Conservation (phyloP, 2,329 filamentous ascomycete genomes). For the Orbilia oligospora region DNA sequence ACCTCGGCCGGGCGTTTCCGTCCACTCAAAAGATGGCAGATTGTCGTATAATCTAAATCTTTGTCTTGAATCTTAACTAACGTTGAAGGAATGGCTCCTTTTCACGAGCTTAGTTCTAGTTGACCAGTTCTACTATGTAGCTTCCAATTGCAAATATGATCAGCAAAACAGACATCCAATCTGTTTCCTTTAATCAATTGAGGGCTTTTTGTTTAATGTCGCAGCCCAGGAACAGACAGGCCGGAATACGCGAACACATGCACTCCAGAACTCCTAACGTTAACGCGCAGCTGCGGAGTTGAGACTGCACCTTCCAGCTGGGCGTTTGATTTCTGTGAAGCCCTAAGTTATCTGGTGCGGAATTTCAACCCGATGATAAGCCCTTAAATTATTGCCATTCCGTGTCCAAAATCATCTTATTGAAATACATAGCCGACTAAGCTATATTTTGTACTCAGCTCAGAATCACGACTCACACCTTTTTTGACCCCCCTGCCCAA, state of each 20-base stretch:
- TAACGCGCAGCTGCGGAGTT: not conserved
- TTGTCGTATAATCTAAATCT: not conserved
- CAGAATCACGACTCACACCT: constrained; percentile 46
- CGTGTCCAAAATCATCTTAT: constrained; percentile 11
- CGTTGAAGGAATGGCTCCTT: not conserved
- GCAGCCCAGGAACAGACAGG: not conserved
- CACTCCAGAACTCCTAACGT: constrained; percentile 1
- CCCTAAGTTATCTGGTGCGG: constrained; percentile 20
- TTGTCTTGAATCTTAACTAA: not conserved
- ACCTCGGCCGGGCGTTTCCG: constrained; percentile 15
- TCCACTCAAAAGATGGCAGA: not conserved
- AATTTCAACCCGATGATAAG: constrained; percentile 17
- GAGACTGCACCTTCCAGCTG: not conserved
- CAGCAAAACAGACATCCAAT: constrained; percentile 13
- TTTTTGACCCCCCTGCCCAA: constrained; percentile 28
- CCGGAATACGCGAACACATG: not conserved
- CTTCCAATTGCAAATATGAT: not conserved
- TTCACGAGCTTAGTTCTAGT: not conserved
- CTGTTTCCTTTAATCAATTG: not conserved
- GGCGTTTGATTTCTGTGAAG: constrained; percentile 1
- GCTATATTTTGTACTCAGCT: constrained; percentile 47
- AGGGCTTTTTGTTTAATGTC: constrained; percentile 7
- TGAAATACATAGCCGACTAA: constrained; percentile 35
- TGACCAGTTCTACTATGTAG: no score
- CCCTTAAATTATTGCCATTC: constrained; percentile 9